Conservation (phyloP, 306 rosid genomes). For the Malus sylvestris region DNA sequence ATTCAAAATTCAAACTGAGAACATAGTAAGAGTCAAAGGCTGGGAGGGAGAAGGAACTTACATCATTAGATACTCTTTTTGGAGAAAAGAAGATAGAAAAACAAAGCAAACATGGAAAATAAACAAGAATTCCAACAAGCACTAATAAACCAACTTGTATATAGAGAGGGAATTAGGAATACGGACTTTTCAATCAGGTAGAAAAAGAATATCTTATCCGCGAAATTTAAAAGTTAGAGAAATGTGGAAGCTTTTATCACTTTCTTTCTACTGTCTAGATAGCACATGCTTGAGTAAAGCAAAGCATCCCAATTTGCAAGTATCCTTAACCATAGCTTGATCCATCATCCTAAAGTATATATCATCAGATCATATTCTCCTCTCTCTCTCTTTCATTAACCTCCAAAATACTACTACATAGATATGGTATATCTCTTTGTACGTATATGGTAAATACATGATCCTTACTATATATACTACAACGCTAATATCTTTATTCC, state of each 20-base stretch:
- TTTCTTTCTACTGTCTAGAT: neutral
- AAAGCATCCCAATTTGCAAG: slow-evolving; percentile 27
- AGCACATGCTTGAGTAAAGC: slow-evolving; percentile 18
- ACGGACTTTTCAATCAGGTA: neutral
- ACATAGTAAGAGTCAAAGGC: neutral
- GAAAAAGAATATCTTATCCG: slow-evolving; percentile 38
- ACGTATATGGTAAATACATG: too few species aligned
- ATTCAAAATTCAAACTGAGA: neutral
- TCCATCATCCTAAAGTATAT: slow-evolving; percentile 28
- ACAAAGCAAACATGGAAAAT: neutral
- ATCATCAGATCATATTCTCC: neutral
- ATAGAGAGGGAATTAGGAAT: neutral
- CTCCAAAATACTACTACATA: too few species aligned
- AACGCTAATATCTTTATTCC: too few species aligned
- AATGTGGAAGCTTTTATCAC: slow-evolving; percentile 11
- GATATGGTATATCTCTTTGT: too few species aligned
- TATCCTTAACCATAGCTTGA: slow-evolving; percentile 32
- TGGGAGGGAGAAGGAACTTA: neutral
- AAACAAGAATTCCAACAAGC: neutral
- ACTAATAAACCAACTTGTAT: neutral
- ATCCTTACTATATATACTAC: too few species aligned
- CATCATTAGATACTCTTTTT: neutral
- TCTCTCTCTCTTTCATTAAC: too few species aligned
- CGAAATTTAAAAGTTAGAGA: neutral
- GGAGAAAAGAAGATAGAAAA: neutral